Percentiles rank a stretch among this genome's conserved stretches.
These are phyloP conservation scores for Salvia rosmarinus DNA, from an alignment of 257 asterid genomes.

Conservation along the genomic window DNA sequence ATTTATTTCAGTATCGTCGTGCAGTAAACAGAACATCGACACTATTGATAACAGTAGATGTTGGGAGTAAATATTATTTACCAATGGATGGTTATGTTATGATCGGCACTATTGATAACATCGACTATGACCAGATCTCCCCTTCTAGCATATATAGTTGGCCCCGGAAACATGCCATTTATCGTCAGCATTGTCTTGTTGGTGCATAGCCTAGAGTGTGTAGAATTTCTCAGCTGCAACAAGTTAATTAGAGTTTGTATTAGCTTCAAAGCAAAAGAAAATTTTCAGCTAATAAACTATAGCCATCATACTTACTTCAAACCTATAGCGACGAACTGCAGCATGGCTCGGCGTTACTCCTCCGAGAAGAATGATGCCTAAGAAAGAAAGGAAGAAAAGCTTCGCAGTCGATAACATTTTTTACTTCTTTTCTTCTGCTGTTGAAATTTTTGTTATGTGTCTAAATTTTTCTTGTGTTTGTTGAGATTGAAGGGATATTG, in stretches of 20 bases:
- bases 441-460: background rate
- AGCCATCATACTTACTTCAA: constrained; percentile 30
- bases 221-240: constrained; percentile 39
- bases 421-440: background rate
- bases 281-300: no score
- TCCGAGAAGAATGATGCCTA: constrained; percentile 28
- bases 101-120: constrained; percentile 34
- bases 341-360: constrained; percentile 30
- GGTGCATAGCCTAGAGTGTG: constrained; percentile 43
- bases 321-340: constrained; percentile 36
- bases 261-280: no score
- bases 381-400: constrained; percentile 22
- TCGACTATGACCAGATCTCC: constrained; percentile 45
- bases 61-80: no score
- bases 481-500: constrained; percentile 22
- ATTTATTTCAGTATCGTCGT: no score
- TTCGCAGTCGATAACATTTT: constrained; percentile 33
- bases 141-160: constrained; percentile 41
- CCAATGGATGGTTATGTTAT: constrained; percentile 50
- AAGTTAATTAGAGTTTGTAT: no score
- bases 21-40: no score
- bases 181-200: constrained; percentile 47
- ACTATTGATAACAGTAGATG: no score
- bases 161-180: constrained; percentile 54
- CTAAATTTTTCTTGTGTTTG: background rate